Base-by-base conservation (phyloP, 345 rosid species). In the Salix udensis region DNA sequence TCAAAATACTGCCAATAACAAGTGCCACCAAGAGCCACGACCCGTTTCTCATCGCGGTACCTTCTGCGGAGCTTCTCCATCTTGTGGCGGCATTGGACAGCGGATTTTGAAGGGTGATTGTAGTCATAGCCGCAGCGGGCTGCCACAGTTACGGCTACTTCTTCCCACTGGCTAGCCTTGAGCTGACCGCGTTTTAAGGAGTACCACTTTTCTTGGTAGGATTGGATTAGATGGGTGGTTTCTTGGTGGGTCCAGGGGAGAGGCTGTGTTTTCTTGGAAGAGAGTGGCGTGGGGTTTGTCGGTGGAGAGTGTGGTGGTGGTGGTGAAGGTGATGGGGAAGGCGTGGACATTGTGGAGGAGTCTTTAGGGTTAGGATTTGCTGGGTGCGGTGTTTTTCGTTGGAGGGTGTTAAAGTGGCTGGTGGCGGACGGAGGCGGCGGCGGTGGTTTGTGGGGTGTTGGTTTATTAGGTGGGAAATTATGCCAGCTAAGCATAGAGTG, bases 31-130 rank as follows among this genome's bases (percentile, higher is more conserved):
- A 46, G 13, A 11, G 81, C 78, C 55, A 79, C 34, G 65, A 85
- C 84, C 44, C 88, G 87, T 39, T 79, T 81, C 83, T 90, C 94
- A 1, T 90, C 68, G 77, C 91, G 86, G 87, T 85, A 86, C 60
- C 91, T 88, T 53, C 87, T 83, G 40, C 95, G 92, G 79, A 93
- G 86, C 87, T 91, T 93, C 88, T 93, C 95, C 86, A 93, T 93
- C 91, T 92, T 88, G 86, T 89, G 97, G 64, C 92, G 87, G 82
- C 93, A 92, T 86, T 91, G 95, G 62, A 86, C 76, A 58, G 91
- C 65, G 70, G 97, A 76, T 74, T 90, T 86, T 0, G 81, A 68
- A 31, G 84, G 71, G 21, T 82, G 85, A 52, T 76, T 58, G 83
- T 75, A 68, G 62, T 86, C 87, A 79, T 83, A 85, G 83, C 90